These are phyloP conservation scores for Vicia sativa DNA, from an alignment of 306 rosid genomes.

Conservation along the genomic window DNA sequence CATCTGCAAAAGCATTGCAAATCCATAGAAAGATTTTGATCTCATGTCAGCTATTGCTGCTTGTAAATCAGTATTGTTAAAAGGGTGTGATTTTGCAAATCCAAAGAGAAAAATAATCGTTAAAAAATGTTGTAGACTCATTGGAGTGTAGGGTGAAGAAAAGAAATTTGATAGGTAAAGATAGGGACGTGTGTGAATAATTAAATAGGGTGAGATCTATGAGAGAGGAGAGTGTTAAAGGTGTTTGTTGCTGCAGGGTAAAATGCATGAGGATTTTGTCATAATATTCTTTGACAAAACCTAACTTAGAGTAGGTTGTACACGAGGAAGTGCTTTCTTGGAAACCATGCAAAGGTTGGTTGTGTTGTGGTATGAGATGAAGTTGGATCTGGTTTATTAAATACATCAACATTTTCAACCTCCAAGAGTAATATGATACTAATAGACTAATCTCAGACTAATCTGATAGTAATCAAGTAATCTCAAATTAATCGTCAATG, in stretches of 20 bases:
- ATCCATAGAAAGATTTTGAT: slow-evolving; percentile 50
- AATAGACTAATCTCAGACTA: too few species aligned
- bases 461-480: too few species aligned
- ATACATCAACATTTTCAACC: background rate
- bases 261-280: slow-evolving; percentile 36
- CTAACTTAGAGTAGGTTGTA: slow-evolving; percentile 44
- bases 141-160: slow-evolving; percentile 12
- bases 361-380: background rate
- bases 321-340: slow-evolving; percentile 42
- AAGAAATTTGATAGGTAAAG: slow-evolving; percentile 10
- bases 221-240: background rate
- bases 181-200: slow-evolving; percentile 35
- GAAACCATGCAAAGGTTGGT: slow-evolving; percentile 33
- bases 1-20: slow-evolving; percentile 68
- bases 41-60: slow-evolving; percentile 58
- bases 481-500: background rate
- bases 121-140: slow-evolving; percentile 38
- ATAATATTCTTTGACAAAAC: slow-evolving; percentile 19
- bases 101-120: slow-evolving; percentile 36
- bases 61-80: slow-evolving; percentile 46
- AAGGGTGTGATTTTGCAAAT: slow-evolving; percentile 38
- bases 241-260: slow-evolving; percentile 26
- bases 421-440: background rate
- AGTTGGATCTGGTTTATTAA: background rate
- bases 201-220: slow-evolving; percentile 28